A percentile compares a stretch with the other conserved stretches of the same genome.
Evolutionary conservation across 257 asterid genomes (phyloP).

Genomic region (Anisodus tanguticus): DNA sequence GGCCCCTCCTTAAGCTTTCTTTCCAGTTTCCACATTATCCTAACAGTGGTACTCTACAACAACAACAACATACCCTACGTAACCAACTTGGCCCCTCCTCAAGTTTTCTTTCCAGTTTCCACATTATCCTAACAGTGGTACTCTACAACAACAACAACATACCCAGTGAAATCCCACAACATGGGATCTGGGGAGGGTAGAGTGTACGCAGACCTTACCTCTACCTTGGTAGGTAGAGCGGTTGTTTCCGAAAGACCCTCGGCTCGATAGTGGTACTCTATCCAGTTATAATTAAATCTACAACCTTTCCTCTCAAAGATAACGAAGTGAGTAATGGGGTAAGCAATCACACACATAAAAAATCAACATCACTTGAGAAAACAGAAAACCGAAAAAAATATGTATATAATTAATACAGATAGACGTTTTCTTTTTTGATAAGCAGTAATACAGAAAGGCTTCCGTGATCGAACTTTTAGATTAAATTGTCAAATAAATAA

Average conservation of each 20-base stretch:
- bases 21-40: neutral
- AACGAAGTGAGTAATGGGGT: neutral
- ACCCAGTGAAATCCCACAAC: too few relatives aligned
- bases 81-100: neutral
- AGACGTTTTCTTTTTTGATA: neutral
- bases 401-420: neutral
- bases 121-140: neutral
- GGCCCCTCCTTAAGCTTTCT: neutral
- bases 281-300: neutral
- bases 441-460: neutral
- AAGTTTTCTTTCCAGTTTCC: neutral
- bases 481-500: neutral
- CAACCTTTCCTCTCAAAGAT: slow-evolving; percentile 3
- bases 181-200: too few relatives aligned
- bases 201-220: too few relatives aligned
- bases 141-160: neutral
- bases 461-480: neutral
- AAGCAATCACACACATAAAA: neutral
- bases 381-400: neutral
- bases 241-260: too few relatives aligned
- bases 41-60: neutral
- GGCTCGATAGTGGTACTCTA: neutral
- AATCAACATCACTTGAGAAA: slow-evolving; percentile 4
- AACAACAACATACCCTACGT: too few relatives aligned
- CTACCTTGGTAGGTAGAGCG: too few relatives aligned